Evolutionary conservation across 1,284 basidiomycete genomes (phyloP).

Genomic region (Schizophyllum commune): DNA sequence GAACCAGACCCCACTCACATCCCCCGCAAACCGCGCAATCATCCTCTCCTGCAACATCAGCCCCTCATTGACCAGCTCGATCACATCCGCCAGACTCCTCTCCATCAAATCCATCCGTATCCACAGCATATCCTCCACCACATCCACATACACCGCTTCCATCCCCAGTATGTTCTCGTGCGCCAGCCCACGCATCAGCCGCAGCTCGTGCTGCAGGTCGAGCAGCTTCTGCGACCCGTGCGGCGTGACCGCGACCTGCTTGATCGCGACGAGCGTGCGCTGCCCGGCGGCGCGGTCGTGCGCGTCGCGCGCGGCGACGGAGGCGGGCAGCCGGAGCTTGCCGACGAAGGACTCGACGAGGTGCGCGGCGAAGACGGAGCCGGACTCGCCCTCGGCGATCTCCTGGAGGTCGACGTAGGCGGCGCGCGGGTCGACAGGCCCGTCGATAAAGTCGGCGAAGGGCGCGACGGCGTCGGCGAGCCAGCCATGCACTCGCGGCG

Average conservation of each 20-base stretch:
- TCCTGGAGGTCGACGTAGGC: slow-evolving; percentile 60
- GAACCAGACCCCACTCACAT: slow-evolving; percentile 41
- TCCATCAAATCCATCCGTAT: slow-evolving; percentile 84
- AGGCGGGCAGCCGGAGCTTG: slow-evolving; percentile 26
- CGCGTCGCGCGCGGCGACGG: slow-evolving; percentile 26
- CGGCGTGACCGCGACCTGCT: slow-evolving; percentile 55
- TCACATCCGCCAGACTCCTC: slow-evolving; percentile 70
- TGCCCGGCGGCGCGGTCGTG: slow-evolving; percentile 23
- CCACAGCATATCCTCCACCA: slow-evolving; percentile 58
- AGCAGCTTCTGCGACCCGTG: slow-evolving; percentile 51
- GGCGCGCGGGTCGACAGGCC: slow-evolving; percentile 47
- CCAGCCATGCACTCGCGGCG: slow-evolving; percentile 43
- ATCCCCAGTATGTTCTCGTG: slow-evolving; percentile 50
- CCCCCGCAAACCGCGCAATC: slow-evolving; percentile 62
- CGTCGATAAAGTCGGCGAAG: slow-evolving; percentile 56
- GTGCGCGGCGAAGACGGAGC: slow-evolving; percentile 59
- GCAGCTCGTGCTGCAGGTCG: slow-evolving; percentile 54
- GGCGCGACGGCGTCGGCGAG: slow-evolving; percentile 53
- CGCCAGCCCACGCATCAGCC: slow-evolving; percentile 43
- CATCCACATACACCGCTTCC: slow-evolving; percentile 55
- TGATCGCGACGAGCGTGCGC: slow-evolving; percentile 58
- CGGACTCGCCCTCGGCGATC: slow-evolving; percentile 74
- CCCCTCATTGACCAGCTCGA: slow-evolving; percentile 51
- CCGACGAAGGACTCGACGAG: slow-evolving; percentile 24
- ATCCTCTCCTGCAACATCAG: slow-evolving; percentile 55